Evolutionary conservation across 768 basidiomycete species (phyloP), one percentile per base, ranked within the genome.

Genomic region (Xanthoconium purpureum): DNA sequence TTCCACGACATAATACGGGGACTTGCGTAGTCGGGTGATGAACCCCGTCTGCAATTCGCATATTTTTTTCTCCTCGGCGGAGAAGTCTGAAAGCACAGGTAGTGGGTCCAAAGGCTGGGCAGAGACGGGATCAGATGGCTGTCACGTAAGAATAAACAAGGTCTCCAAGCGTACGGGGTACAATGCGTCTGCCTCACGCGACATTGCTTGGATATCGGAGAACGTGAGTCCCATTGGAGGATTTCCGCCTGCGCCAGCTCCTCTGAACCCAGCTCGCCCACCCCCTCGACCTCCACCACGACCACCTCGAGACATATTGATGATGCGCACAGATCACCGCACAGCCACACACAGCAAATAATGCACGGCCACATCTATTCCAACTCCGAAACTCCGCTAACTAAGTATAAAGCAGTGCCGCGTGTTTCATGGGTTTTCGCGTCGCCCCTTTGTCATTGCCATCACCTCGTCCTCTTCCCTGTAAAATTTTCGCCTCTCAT

Each of bases 161-260:
- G 56, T 57, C 60, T 62, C 60, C 47, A 58, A 68, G 73, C 89
- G 74, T 79, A 91, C 90, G 47, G 91, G 91, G 75, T 91, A 94
- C 68, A 91, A 74, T 30, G 84, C 84, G 39, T 87, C 86, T 54
- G 79, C 86, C 70, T 92, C 91, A 55, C 87, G 77, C 17, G 88
- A 87, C 66, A 92, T 73, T 47, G 83, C 79, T 68, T 90, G 88
- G 50, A 94, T 78, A 68, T 94, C 91, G 42, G 86, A 82, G 67
- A 88, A 89, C 7, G 86, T 84, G 32, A 93, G 79, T 18, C 91
- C 91, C 84, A 91, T 89, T 0, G 89, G 88, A 3, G 84, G 85
- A 37, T 80, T 70, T 18, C 63, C 63, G 30, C 71, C 60, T 43
- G 75, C 72, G 33, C 77, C 70, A 56, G 67, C 75, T 29, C 84